A percentile compares a stretch with the other conserved stretches of the same genome.
These are phyloP conservation scores for Wallacemonas sp. DNA, from an alignment of 208 protist genomes.

Conservation along the genomic window DNA sequence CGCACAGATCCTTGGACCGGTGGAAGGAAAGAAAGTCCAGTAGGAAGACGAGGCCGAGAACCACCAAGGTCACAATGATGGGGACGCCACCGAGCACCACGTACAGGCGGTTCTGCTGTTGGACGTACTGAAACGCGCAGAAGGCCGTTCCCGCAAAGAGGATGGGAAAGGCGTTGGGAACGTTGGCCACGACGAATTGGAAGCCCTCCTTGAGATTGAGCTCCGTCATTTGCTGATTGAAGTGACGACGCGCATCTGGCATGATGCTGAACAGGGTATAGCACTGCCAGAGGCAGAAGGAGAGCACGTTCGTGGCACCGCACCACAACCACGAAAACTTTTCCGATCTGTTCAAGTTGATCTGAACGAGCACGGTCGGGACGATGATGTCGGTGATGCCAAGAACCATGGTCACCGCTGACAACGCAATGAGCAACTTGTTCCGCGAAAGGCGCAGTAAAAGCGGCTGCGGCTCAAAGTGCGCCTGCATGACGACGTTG, in stretches of 20 bases:
- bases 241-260: constrained; percentile 45
- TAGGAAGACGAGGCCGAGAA: constrained; percentile 64
- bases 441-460: constrained; percentile 63
- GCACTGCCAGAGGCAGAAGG: constrained; percentile 73
- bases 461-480: constrained; percentile 80
- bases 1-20: constrained; percentile 53
- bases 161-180: constrained; percentile 69
- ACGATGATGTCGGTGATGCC: constrained; percentile 57
- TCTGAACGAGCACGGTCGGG: constrained; percentile 66
- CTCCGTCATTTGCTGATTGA: constrained; percentile 45
- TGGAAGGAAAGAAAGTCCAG: constrained; percentile 57
- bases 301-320: constrained; percentile 58
- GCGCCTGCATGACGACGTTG: constrained; percentile 78
- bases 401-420: constrained; percentile 50
- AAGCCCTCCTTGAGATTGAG: constrained; percentile 50
- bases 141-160: constrained; percentile 66
- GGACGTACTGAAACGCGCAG: constrained; percentile 65
- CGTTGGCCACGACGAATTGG: constrained; percentile 61
- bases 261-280: constrained; percentile 66
- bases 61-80: constrained; percentile 47
- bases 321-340: constrained; percentile 81
- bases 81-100: constrained; percentile 63
- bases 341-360: constrained; percentile 49
- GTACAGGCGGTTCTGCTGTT: constrained; percentile 62
- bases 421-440: constrained; percentile 57